Evolutionary conservation across 2,329 filamentous ascomycete genomes (phyloP), one percentile per base, ranked within the genome.

Genomic region (Hortaea werneckii): DNA sequence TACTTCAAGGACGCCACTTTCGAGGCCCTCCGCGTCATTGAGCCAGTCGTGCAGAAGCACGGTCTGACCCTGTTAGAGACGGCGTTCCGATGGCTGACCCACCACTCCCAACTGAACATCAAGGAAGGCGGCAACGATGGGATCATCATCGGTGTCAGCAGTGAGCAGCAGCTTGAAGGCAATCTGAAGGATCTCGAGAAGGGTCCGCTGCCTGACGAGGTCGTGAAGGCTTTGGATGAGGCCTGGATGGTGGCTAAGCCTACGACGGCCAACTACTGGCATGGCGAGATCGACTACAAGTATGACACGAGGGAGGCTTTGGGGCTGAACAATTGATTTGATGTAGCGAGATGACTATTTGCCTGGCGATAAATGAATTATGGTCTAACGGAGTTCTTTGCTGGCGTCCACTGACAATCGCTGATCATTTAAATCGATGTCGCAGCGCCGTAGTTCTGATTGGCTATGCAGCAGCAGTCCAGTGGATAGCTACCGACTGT

Each of bases 221-320:
- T 94, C 11, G 75, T 94, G 7, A 66, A 81, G 60, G 80, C 77
- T 9, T 68, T 94, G 47, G 86, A 94, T 55, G 70, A 85, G 64
- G 87, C 85, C 3, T 94, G 88, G 87, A 52, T 73, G 55, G 69
- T 83, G n/a, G 70, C 76, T 9, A 89, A 87, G 69, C 64, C 72
- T 20, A 65, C 70, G 4, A 69, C 72, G 13, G 66, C 75, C 10
- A 67, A 71, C 44, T 80, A 80, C 55, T 80, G 77, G 74, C 74
- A 76, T 57, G 54, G 72, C 34, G 79, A 83, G 42, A 63, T 85
- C 44, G 74, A 76, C 61, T 86, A 86, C 55, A 75, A 71, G 10
- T 86, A 85, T 56, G 71, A 86, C 58, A 79, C 81, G 5, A 65
- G 73, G 55, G 68, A 78, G 62, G 77, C 73, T 10, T 56, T 85